A percentile compares a stretch with the other conserved stretches of the same genome.
Evolutionary conservation across 306 rosid species (phyloP).

Genomic region (Cyamopsis tetragonoloba): DNA sequence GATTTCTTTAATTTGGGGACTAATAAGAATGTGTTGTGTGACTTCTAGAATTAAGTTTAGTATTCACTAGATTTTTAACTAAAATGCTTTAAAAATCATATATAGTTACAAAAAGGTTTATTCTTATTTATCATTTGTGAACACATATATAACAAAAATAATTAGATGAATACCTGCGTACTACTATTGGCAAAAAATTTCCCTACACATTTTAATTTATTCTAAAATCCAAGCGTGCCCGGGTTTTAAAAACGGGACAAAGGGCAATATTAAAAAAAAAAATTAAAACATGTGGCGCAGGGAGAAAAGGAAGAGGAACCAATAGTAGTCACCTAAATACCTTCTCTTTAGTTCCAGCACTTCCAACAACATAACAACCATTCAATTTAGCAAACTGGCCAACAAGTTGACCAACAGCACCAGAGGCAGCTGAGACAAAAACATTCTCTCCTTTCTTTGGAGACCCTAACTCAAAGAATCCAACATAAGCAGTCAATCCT

Average conservation of each 20-base stretch:
- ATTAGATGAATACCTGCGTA: not conserved
- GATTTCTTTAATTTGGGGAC: too few relatives aligned
- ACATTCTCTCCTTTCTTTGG: conserved; percentile 22
- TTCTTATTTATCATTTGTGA: not conserved
- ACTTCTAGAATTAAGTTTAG: too few relatives aligned
- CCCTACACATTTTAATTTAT: too few relatives aligned
- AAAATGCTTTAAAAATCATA: not conserved
- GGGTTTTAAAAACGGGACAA: too few relatives aligned
- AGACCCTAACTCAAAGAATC: conserved; percentile 17
- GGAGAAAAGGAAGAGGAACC: too few relatives aligned
- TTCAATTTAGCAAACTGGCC: conserved; percentile 22
- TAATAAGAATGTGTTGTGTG: too few relatives aligned
- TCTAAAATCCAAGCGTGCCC: too few relatives aligned
- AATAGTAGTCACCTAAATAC: too few relatives aligned
- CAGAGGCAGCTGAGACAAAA: conserved; percentile 26
- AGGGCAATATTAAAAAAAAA: too few relatives aligned
- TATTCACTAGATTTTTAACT: not conserved
- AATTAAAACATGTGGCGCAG: too few relatives aligned
- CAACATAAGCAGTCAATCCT: conserved; percentile 27
- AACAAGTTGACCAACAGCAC: too few relatives aligned
- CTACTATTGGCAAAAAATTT: too few relatives aligned
- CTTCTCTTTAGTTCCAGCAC: conserved; percentile 27
- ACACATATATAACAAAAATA: not conserved
- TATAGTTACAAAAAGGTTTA: not conserved
- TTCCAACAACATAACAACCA: conserved; percentile 25